Base-by-base conservation (phyloP, 164 flowering plant genomes). In the Liquidambar formosana region DNA sequence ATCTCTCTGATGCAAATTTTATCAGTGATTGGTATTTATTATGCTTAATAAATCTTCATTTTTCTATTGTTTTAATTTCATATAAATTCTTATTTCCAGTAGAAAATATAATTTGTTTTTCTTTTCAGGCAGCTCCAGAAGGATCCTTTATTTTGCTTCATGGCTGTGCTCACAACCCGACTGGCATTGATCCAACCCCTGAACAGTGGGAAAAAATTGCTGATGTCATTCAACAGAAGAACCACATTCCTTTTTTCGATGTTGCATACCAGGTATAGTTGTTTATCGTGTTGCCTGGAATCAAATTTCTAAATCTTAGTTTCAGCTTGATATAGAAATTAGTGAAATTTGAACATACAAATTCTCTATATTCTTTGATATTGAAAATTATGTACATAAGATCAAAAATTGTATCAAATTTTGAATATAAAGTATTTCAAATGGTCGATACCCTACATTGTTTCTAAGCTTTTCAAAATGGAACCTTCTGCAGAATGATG, bases 111-210 rank as follows among this genome's bases (percentile, higher is more conserved):
- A 10, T 54, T 2, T 60, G 10, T 47, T 56, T 58, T 14, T 57
- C 27, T 70, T 56, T 71, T 45, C 89, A 92, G 99, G 97, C 84
- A 23, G 97, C 97, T 58, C 97, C 96, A 66, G 90, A 89, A 60
- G 99, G 97, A 73, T 89, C 97, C 27, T 92, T 95, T 73, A 75
- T 95, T 45, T 70, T 95, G 78, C 97, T 95, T 77, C 99, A 95
- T 82, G 97, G 97, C 15, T 95, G 99, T 86, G 99, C 99, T 63
- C 99, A 95, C 82, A 95, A 95, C 79, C 99, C 99, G 65, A 95
- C 99, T 72, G 99, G 97, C 54, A 95, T 95, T 68, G 99, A 95
- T 72, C 99, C 97, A 72, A 92, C 96, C 69, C 89, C 89, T 51
- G 97, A 86, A 46, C 94, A 92, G 72, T 95, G 97, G 97, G 88